A percentile compares a stretch with the other conserved stretches of the same genome.
phyloP scores from a whole-genome alignment of 305 asterid species.

The Withania somnifera region DNA sequence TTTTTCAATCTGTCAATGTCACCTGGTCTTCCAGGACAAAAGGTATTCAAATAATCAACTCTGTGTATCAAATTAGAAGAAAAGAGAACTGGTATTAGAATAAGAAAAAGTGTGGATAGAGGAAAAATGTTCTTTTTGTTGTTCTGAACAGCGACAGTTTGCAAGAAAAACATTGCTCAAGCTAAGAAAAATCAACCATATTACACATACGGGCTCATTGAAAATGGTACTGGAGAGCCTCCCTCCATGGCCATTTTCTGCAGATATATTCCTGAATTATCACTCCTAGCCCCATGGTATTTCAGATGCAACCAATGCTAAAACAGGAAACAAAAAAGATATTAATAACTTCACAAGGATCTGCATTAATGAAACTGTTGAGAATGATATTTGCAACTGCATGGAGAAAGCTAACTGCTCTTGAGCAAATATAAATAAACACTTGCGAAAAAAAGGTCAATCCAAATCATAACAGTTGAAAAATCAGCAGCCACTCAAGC shows the following conservation, averaged over 20 bases:
- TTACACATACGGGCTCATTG: slow-evolving; percentile 48
- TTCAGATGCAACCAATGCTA: slow-evolving; percentile 71
- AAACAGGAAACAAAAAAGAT: neutral
- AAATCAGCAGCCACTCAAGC: neutral
- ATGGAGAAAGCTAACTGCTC: neutral
- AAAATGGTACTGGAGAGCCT: slow-evolving; percentile 41
- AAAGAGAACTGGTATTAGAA: neutral
- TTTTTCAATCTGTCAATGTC: slow-evolving; percentile 24
- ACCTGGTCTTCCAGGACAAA: slow-evolving; percentile 50
- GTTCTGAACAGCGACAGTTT: neutral
- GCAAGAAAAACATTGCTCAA: neutral
- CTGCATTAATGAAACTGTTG: neutral
- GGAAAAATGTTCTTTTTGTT: neutral
- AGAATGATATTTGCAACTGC: neutral
- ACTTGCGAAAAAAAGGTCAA: neutral
- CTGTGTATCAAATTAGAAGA: slow-evolving; percentile 14
- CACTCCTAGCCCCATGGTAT: slow-evolving; percentile 50
- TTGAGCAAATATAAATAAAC: neutral
- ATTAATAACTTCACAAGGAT: neutral
- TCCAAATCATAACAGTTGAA: neutral
- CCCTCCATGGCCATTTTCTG: slow-evolving; percentile 40
- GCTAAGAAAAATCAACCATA: slow-evolving; percentile 1
- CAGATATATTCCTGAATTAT: slow-evolving; percentile 37
- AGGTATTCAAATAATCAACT: slow-evolving; percentile 51
- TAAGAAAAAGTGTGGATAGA: neutral